Percentiles rank a stretch among this genome's conserved stretches.
phyloP scores from a whole-genome alignment of 441 rosid genomes.

The Pelargonium fulgidum region DNA sequence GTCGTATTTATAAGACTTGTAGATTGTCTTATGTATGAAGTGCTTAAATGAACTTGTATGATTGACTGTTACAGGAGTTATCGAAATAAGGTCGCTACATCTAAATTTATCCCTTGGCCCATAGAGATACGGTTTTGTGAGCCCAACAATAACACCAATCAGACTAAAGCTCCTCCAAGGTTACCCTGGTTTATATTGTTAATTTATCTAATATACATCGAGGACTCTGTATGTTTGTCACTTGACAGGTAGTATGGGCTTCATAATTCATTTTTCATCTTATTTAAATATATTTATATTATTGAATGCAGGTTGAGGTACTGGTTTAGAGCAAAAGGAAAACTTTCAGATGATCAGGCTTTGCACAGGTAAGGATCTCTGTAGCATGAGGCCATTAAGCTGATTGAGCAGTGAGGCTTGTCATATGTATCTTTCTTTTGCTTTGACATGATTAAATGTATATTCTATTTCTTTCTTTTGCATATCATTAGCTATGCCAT shows the following conservation, averaged over 20 bases:
- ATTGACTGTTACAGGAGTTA: constrained; percentile 59
- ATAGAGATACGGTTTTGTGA: constrained; percentile 91
- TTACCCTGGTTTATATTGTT: constrained; percentile 26
- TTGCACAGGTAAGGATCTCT: constrained; percentile 62
- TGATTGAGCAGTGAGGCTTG: not conserved
- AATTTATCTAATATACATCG: constrained; percentile 14
- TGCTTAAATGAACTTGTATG: constrained; percentile 8
- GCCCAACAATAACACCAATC: constrained; percentile 59
- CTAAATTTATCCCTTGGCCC: constrained; percentile 78
- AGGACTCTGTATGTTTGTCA: not conserved
- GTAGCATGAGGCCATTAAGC: not conserved
- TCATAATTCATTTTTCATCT: constrained; percentile 7
- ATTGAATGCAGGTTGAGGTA: constrained; percentile 55
- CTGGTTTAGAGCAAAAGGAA: constrained; percentile 95
- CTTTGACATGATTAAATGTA: not conserved
- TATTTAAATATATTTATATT: constrained; percentile 19
- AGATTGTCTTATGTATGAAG: constrained; percentile 1
- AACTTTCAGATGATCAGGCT: constrained; percentile 92
- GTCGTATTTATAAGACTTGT: not conserved
- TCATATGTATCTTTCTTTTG: not conserved
- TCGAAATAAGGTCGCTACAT: constrained; percentile 69
- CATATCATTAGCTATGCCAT: not conserved
- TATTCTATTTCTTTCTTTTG: not conserved
- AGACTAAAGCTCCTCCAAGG: constrained; percentile 85
- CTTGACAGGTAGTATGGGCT: not conserved